Conservation (phyloP, 352 stramenopile genomes). For the Phytophthora cactorum region DNA sequence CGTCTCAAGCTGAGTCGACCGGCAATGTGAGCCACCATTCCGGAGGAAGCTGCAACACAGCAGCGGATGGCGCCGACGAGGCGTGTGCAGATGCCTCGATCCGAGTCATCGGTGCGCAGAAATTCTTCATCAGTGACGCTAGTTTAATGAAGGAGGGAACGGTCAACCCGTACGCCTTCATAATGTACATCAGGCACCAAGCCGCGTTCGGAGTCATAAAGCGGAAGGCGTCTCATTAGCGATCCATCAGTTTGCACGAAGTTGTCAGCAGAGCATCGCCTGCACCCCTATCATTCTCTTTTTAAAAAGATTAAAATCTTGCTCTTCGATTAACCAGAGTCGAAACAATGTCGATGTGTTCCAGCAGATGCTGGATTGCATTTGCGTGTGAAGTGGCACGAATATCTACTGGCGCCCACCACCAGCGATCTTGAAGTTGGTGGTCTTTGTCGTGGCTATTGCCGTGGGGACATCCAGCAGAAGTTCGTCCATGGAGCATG, state of each 20-base stretch:
- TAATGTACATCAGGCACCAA: constrained; percentile 60
- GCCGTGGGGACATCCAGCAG: not conserved
- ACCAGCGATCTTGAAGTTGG: constrained; percentile 18
- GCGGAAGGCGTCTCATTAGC: not conserved
- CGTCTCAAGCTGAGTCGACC: constrained; percentile 35
- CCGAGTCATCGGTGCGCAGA: constrained; percentile 43
- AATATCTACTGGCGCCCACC: not conserved
- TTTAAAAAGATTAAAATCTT: constrained; percentile 7
- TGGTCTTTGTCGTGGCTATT: constrained; percentile 6
- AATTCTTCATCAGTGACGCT: constrained; percentile 31
- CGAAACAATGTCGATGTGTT: not conserved
- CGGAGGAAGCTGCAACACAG: constrained; percentile 6
- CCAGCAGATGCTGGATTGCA: not conserved
- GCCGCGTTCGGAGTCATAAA: constrained; percentile 19
- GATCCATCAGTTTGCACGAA: not conserved
- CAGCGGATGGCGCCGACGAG: constrained; percentile 32
- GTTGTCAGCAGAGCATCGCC: too few relatives aligned
- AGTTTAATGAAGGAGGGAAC: constrained; percentile 57
- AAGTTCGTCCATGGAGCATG: not conserved
- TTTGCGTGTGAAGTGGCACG: not conserved
- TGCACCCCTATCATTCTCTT: constrained; percentile 2
- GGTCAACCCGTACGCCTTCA: constrained; percentile 54
- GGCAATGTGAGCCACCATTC: constrained; percentile 48
- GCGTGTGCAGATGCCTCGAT: constrained; percentile 8
- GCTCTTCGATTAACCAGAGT: constrained; percentile 13